A percentile compares a stretch with the other conserved stretches of the same genome.
Conservation (phyloP, 345 rosid species). For the Populus deltoides region DNA sequence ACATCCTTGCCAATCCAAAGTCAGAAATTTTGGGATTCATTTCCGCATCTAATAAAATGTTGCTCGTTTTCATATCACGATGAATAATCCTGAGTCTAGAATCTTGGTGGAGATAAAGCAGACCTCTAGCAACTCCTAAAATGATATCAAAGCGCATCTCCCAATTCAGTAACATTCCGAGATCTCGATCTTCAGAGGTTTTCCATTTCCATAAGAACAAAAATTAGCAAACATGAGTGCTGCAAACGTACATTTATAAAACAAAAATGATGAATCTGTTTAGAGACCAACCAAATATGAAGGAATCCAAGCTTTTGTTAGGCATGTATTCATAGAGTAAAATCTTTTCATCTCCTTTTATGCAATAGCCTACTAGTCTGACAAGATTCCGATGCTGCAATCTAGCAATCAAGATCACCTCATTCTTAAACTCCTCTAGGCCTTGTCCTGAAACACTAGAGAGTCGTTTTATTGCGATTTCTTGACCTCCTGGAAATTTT, state of each 20-base stretch:
- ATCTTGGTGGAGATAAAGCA: neutral
- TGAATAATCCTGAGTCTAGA: neutral
- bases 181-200: neutral
- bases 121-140: neutral
- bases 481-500: conserved; percentile 11
- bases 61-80: neutral
- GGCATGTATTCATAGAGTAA: conserved; percentile 7
- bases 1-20: too few relatives aligned
- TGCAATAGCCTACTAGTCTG: conserved; percentile 14
- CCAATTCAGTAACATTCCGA: neutral
- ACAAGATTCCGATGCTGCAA: conserved; percentile 15
- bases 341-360: conserved; percentile 14
- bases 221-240: neutral
- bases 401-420: conserved; percentile 14
- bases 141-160: neutral
- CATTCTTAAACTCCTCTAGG: conserved; percentile 15
- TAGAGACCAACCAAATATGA: neutral
- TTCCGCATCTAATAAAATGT: too few relatives aligned
- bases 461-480: conserved; percentile 12
- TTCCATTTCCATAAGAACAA: neutral
- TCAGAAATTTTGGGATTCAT: too few relatives aligned
- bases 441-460: conserved; percentile 18
- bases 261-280: neutral
- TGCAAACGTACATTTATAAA: too few relatives aligned
- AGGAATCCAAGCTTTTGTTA: too few relatives aligned